Conservation (phyloP, 441 rosid genomes). For the Breynia disticha region DNA sequence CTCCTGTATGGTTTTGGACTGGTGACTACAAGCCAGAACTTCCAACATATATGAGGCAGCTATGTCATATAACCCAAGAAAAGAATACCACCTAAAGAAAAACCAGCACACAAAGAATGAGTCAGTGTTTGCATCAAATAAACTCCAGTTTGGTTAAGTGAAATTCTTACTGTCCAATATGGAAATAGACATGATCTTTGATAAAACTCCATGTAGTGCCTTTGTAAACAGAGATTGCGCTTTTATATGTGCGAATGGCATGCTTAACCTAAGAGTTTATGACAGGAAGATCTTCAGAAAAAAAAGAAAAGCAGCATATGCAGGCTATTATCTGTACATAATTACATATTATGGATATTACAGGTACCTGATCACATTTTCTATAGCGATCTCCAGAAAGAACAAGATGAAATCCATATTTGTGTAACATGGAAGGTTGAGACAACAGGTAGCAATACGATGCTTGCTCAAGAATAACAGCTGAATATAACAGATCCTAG, state of each 20-base stretch:
- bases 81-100: conserved; percentile 75
- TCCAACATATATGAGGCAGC: conserved; percentile 78
- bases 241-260: conserved; percentile 88
- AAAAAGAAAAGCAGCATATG: conserved; percentile 13
- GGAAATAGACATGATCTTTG: conserved; percentile 95
- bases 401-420: conserved; percentile 97
- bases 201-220: conserved; percentile 87
- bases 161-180: conserved; percentile 85
- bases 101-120: neutral
- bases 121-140: conserved; percentile 1
- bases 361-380: conserved; percentile 90
- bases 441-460: conserved; percentile 92
- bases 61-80: conserved; percentile 86
- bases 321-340: conserved; percentile 2
- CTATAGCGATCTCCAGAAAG: conserved; percentile 95
- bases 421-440: conserved; percentile 85
- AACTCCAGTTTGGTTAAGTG: conserved; percentile 15
- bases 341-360: neutral
- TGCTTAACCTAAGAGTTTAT: conserved; percentile 67
- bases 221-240: conserved; percentile 79
- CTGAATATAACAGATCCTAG: conserved; percentile 87
- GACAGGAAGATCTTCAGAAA: conserved; percentile 12
- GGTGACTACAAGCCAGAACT: conserved; percentile 78
- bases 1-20: conserved; percentile 88
- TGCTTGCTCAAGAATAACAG: conserved; percentile 99